Base-by-base conservation (phyloP, 805 yeast species). In the Teunomyces aglyptinius region DNA sequence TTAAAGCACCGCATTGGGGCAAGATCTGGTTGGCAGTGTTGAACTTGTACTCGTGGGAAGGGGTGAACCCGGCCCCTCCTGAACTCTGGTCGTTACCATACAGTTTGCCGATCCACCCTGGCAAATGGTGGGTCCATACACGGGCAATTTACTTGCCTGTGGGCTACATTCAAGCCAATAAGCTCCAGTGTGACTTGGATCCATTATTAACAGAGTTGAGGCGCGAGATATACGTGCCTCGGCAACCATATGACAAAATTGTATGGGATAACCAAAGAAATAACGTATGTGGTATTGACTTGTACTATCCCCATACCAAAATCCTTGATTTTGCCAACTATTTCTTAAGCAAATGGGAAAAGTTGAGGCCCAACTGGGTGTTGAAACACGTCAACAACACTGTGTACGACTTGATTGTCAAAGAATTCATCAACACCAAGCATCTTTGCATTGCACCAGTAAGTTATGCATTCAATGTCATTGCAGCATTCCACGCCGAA, bases 121-220 rank as follows among this genome's bases (percentile, higher is more conserved):
- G 91, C 29, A 79, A 88, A 60, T 94, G 98, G 99, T 94, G 99
- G 99, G 97, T 92, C 18, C 99, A 94, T 60, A 91, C 97, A 0
- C 75, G 99, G 47, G 96, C 94, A 0, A 88, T 94, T 18, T 94
- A 91, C 58, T 64, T 87, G 28, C 91, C 98, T 0, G 70, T 92
- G 57, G 92, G 97, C 13, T 94, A 92, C 62, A 62, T 94, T 6
- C 81, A 86, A 11, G 71, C 87, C 41, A 73, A 77, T 26, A 68
- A 69, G 46, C 71, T 76, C 31, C 69, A 75, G 45, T 84, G 89
- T 57, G 78, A 75, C 5, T 56, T 85, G 44, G 85, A 81, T 50
- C 85, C 87, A 0, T 65, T 94, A 26, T 65, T 94, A 36, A 61
- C 63, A 49, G 80, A 79, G 43, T 64, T 94, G n/a, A 71, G 99